Evolutionary conservation across 352 stramenopile species (phyloP), one percentile per base, ranked within the genome.

Genomic region (Phytophthora constricta): DNA sequence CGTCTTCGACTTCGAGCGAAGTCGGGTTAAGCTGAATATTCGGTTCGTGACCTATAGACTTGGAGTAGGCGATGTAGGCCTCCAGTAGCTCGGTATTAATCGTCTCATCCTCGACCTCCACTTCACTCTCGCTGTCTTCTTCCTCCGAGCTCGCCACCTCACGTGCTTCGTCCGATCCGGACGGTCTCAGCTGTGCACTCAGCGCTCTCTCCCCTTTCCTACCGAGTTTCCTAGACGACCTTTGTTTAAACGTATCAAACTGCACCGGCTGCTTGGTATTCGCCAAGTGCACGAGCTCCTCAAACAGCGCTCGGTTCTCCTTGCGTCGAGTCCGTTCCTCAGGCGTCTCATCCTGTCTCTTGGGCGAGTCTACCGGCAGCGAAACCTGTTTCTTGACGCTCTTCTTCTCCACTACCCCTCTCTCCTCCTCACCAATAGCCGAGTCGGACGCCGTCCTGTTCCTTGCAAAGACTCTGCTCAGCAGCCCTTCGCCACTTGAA

Each of bases 21-120:
- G 92, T 72, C 2, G 68, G 58, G 43, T 82, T 87, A 2, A 98
- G 93, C 2, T 95, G 84, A 68, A 99, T 90, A 46, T 86, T 80
- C 1, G 82, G 82, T 54, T 86, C 73, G 42, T 92, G 79, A 2
- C 83, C 89, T 68, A 98, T 93, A 33, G 96, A 90, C 57, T 89
- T 94, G 56, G 98, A 84, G 74, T 98, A 98, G 23, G 97, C 86
- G 4, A 98, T 75, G 69, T 97, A 97, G 23, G 96, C 96, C 70
- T 99, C 95, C 47, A 99, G 70, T 10, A 99, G 84, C 74, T 98
- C 91, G 1, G 78, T 91, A 70, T 98, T 98, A 25, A 92, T 87
- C 72, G 88, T 97, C 43, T 76, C 87, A 63, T 98, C 91, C 1
- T 98, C 50, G 28, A 87, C 74, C 28, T 98, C 65, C 8, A 65